Percentiles rank a stretch among this genome's conserved stretches.
Conservation (phyloP, 1,284 basidiomycete species). For the Cutaneotrichosporon sp. region DNA sequence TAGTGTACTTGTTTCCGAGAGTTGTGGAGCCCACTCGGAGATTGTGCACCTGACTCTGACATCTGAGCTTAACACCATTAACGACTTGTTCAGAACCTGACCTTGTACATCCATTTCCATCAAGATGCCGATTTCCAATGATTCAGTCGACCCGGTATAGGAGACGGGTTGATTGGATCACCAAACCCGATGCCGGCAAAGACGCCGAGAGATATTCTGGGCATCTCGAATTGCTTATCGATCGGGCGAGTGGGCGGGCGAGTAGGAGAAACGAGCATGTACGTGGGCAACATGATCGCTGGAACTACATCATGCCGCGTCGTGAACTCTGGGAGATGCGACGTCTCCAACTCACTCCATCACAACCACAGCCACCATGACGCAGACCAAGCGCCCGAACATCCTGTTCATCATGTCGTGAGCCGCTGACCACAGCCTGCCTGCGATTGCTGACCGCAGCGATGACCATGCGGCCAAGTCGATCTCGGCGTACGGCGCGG, state of each 20-base stretch:
- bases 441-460: slow-evolving; percentile 2
- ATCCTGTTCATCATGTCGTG: slow-evolving; percentile 35
- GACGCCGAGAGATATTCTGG: slow-evolving; percentile 1
- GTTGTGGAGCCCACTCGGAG: neutral
- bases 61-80: no score
- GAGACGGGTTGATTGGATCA: no score
- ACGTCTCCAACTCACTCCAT: neutral
- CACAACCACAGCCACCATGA: neutral
- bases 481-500: slow-evolving; percentile 28
- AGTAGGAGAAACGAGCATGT: neutral
- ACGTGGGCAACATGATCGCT: no score
- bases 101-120: neutral
- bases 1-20: neutral
- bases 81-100: neutral
- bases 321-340: neutral
- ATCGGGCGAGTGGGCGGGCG: slow-evolving; percentile 1
- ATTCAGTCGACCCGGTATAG: no score
- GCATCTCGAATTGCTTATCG: slow-evolving; percentile 3
- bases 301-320: no score
- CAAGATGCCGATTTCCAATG: neutral
- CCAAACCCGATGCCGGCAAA: neutral
- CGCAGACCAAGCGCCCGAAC: slow-evolving; percentile 22
- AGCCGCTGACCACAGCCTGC: neutral
- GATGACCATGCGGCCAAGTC: slow-evolving; percentile 34
- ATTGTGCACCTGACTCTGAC: no score